Evolutionary conservation across 108 stramenopile genomes (phyloP), one percentile per base, ranked within the genome.

Genomic region (Seminavis robusta): DNA sequence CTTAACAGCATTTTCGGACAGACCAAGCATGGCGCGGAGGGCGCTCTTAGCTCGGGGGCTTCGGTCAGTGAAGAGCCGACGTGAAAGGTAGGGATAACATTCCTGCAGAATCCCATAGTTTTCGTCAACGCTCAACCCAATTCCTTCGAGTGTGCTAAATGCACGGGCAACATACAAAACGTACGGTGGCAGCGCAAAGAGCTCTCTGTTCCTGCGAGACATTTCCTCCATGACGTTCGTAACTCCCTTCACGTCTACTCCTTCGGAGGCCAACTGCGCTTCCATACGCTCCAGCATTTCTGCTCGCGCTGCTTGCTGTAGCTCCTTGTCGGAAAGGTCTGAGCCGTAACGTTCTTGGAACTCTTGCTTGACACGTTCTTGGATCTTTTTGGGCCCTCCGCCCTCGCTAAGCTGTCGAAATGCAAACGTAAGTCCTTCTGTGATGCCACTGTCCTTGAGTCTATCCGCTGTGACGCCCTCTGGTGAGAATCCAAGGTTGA

Each of bases 71-170:
- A 94, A 89, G 13, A 94, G 45, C 28, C 94, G 70, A 26, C 88
- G 66, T 10, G 88, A 80, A 6, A 94, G 71, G 52, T 92, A 94
- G 6, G 86, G 82, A 63, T 92, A 94, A 63, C 94, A 94, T 61
- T 92, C 90, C 46, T 90, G 75, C 10, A 94, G 76, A 53, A 94
- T 94, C 34, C 86, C 80, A 51, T 94, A 94, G 57, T 85, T 75
- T 42, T 87, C 87, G 61, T 92, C 86, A 25, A 94, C 63, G 11
- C 65, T 73, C 40, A 94, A 69, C 1, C 94, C 94, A 28, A 94
- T 86, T 0, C 94, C 94, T 65, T 94, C 93, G 47, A 92, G 62
- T 0, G 88, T 89, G 25, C 86, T 83, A 65, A 91, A 91, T 9
- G 90, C 90, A 20, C 90, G 54, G 1, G 80, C 81, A 13, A 90